Percentiles rank a stretch among this genome's conserved stretches.
phyloP scores from a whole-genome alignment of 768 basidiomycete genomes.

The Leccinum subgranulosum region DNA sequence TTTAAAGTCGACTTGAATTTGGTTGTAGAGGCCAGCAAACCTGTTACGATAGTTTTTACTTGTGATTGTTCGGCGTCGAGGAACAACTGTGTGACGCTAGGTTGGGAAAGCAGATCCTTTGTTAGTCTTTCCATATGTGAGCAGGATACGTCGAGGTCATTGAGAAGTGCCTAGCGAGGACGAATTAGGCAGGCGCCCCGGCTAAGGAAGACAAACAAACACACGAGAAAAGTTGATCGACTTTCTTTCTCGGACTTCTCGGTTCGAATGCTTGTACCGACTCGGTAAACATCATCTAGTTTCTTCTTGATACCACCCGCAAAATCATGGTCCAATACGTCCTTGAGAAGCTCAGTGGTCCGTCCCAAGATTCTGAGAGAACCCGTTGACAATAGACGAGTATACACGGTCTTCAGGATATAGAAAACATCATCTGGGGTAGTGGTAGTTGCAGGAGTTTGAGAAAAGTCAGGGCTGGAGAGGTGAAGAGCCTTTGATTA shows the following conservation, averaged over 20 bases:
- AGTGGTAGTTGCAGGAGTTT: slow-evolving; percentile 63
- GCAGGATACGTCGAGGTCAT: slow-evolving; percentile 91
- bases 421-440: slow-evolving; percentile 96
- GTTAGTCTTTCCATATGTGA: slow-evolving; percentile 84
- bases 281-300: slow-evolving; percentile 84
- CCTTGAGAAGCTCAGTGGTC: slow-evolving; percentile 60
- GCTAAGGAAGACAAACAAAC: slow-evolving; percentile 27
- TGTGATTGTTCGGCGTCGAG: slow-evolving; percentile 49
- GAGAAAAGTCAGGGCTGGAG: slow-evolving; percentile 67
- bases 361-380: slow-evolving; percentile 55
- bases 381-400: slow-evolving; percentile 76
- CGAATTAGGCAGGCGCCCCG: neutral
- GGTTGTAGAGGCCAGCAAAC: slow-evolving; percentile 50
- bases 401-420: slow-evolving; percentile 81
- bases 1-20: slow-evolving; percentile 73
- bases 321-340: slow-evolving; percentile 81
- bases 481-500: slow-evolving; percentile 75
- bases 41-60: slow-evolving; percentile 47
- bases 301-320: slow-evolving; percentile 76
- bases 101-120: slow-evolving; percentile 56
- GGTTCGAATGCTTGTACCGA: slow-evolving; percentile 46
- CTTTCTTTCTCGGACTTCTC: slow-evolving; percentile 84
- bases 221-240: slow-evolving; percentile 76
- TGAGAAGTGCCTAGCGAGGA: slow-evolving; percentile 68
- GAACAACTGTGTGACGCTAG: slow-evolving; percentile 65